Evolutionary conservation across 2,329 filamentous ascomycete species (phyloP).

Genomic region (Juglanconis sp.): DNA sequence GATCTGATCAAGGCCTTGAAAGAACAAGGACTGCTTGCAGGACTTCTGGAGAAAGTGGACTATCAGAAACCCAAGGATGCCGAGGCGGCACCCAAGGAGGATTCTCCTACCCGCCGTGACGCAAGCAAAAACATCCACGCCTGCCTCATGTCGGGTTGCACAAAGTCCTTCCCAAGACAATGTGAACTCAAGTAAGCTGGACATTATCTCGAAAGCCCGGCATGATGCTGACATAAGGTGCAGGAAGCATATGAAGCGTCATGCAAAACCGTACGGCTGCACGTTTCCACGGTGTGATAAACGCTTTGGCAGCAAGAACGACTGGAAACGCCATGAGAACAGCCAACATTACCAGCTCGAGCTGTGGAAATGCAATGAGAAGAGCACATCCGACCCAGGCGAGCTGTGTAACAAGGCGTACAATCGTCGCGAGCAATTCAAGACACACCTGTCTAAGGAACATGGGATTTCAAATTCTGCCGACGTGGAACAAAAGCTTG

Average conservation of each 20-base stretch:
- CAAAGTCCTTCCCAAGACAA: conserved; percentile 44
- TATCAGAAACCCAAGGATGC: conserved; percentile 19
- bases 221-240: conserved; percentile 21
- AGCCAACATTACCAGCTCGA: conserved; percentile 72
- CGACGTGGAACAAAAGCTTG: conserved; percentile 41
- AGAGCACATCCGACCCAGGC: conserved; percentile 7
- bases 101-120: neutral
- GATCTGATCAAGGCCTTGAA: conserved; percentile 22
- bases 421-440: conserved; percentile 57
- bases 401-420: conserved; percentile 56
- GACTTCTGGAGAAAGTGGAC: conserved; percentile 27
- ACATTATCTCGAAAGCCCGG: neutral
- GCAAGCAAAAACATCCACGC: conserved; percentile 12
- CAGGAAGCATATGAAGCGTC: conserved; percentile 82
- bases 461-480: conserved; percentile 38
- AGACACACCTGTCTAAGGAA: conserved; percentile 54
- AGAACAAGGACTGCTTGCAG: conserved; percentile 29
- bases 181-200: conserved; percentile 56
- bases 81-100: conserved; percentile 20
- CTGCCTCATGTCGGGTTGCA: conserved; percentile 30
- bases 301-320: conserved; percentile 85
- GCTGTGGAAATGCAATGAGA: conserved; percentile 65
- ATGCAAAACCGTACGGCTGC: conserved; percentile 78
- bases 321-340: conserved; percentile 90
- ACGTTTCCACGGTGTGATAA: conserved; percentile 69